Evolutionary conservation across 1,139 yeast genomes (phyloP), one percentile per base, ranked within the genome.

Genomic region (Hemisphaericaspora xylofermentans): DNA sequence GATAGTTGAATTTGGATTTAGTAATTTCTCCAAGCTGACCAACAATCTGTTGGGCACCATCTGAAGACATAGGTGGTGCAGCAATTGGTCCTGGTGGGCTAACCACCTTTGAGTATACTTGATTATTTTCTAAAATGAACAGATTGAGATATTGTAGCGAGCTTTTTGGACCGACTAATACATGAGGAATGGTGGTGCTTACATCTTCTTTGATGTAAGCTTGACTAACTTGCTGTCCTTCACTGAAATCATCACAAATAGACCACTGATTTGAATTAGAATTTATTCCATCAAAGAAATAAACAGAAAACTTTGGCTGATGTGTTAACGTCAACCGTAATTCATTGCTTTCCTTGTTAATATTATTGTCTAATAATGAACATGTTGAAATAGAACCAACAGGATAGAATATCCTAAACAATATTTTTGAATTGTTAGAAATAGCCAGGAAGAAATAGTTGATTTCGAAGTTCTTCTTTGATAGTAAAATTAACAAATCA

Each of bases 161-260:
- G 38, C 61, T 64, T 50, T 74, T 78, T 13, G 68, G 55, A 1
- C 87, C 87, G 25, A 76, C 81, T 29, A 58, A 68, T 44, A 71
- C 76, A 54, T 80, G 85, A 2, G 84, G 83, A 6, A 71, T 66
- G 16, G 68, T 60, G 9, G 66, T 59, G 2, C 78, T 24, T 7
- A 16, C 80, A 3, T 74, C 75, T 25, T 74, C 86, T 13, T 80
- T 80, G 34, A 69, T 63, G 54, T 68, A 78, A 0, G 93, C 91
- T 46, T 71, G 75, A 44, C 80, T 78, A 10, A 85, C 93, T 57
- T 85, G 91, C 53, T 83, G 88, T 18, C 87, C 89, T 52, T 84
- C 93, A 44, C 88, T 81, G 52, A 85, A 85, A 61, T 85, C 94
- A 45, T 84, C 93, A 60, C 93, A 84, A 21, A 84, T 80, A 2